Percentiles rank a stretch among this genome's conserved stretches.
Evolutionary conservation across 2,329 filamentous ascomycete genomes (phyloP).

Genomic region (Paecilomyces niveus): DNA sequence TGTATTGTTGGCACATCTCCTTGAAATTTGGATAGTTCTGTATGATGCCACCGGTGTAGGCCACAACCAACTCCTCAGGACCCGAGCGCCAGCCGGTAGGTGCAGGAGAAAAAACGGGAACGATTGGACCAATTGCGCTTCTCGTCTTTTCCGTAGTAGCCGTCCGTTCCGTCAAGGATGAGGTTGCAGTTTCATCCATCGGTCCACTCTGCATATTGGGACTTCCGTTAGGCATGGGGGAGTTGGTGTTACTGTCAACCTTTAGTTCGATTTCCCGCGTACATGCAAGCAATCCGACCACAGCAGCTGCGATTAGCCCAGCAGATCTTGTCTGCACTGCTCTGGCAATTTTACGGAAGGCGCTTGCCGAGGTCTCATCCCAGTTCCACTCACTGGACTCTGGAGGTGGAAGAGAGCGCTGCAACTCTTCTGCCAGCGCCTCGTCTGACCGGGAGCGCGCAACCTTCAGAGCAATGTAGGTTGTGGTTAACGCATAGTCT

Average conservation of each 20-base stretch:
- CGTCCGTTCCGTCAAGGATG: slow-evolving; percentile 5
- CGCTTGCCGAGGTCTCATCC: slow-evolving; percentile 53
- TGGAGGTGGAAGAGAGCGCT: slow-evolving; percentile 48
- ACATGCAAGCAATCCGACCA: slow-evolving; percentile 61
- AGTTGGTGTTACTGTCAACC: slow-evolving; percentile 31
- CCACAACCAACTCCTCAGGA: slow-evolving; percentile 61
- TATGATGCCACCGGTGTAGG: slow-evolving; percentile 74
- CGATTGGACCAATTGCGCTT: slow-evolving; percentile 20
- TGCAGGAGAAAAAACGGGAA: slow-evolving; percentile 27
- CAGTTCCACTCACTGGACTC: slow-evolving; percentile 50
- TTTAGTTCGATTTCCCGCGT: slow-evolving; percentile 56
- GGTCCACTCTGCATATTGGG: slow-evolving; percentile 6
- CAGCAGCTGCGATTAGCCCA: slow-evolving; percentile 65
- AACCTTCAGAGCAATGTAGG: slow-evolving; percentile 64
- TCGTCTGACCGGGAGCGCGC: slow-evolving; percentile 46
- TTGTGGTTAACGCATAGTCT: slow-evolving; percentile 61
- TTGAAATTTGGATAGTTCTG: slow-evolving; percentile 71
- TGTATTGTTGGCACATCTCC: slow-evolving; percentile 59
- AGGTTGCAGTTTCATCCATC: slow-evolving; percentile 7
- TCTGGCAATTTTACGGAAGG: slow-evolving; percentile 60
- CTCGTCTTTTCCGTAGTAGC: slow-evolving; percentile 4
- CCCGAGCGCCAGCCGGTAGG: slow-evolving; percentile 36
- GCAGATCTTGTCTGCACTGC: slow-evolving; percentile 66
- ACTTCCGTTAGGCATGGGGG: slow-evolving; percentile 23
- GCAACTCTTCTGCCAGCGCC: slow-evolving; percentile 39